phyloP scores from a whole-genome alignment of 257 asterid genomes.

The Catharanthus roseus region DNA sequence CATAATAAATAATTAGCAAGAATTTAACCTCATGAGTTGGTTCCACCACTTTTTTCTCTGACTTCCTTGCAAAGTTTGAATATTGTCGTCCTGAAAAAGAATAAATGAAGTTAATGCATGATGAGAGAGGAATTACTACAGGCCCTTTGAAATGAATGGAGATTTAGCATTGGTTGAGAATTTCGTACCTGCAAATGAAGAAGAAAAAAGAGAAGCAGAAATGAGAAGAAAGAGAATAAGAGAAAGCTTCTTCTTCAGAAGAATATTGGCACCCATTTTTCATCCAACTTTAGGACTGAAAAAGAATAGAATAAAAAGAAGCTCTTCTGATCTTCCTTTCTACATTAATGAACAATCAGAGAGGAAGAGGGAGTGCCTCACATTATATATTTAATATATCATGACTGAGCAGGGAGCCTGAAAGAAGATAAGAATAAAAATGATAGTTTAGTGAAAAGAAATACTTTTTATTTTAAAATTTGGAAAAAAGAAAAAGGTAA shows the following conservation, averaged over 20 bases:
- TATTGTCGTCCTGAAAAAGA: slow-evolving; percentile 25
- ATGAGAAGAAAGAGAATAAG: slow-evolving; percentile 64
- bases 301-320: slow-evolving; percentile 13
- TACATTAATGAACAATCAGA: slow-evolving; percentile 21
- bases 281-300: slow-evolving; percentile 21
- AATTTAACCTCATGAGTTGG: slow-evolving; percentile 24
- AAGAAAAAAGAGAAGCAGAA: slow-evolving; percentile 45
- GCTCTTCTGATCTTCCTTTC: slow-evolving; percentile 14
- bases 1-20: too few relatives aligned
- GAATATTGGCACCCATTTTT: slow-evolving; percentile 33
- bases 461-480: slow-evolving; percentile 34
- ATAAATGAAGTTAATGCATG: too few relatives aligned
- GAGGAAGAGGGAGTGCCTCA: neutral
- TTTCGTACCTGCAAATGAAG: slow-evolving; percentile 58
- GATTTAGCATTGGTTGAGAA: neutral
- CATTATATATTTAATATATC: slow-evolving; percentile 6
- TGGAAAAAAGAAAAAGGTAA: slow-evolving; percentile 45
- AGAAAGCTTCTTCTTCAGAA: slow-evolving; percentile 49
- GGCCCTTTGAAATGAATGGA: neutral
- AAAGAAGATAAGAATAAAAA: slow-evolving; percentile 21
- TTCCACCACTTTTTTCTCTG: slow-evolving; percentile 18
- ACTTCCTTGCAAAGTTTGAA: slow-evolving; percentile 16
- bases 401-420: neutral
- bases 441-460: slow-evolving; percentile 33
- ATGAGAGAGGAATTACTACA: neutral